Percentiles rank a stretch among this genome's conserved stretches.
These are phyloP conservation scores for Saccharomycopsis sp. DNA, from an alignment of 805 yeast genomes.

Conservation along the genomic window DNA sequence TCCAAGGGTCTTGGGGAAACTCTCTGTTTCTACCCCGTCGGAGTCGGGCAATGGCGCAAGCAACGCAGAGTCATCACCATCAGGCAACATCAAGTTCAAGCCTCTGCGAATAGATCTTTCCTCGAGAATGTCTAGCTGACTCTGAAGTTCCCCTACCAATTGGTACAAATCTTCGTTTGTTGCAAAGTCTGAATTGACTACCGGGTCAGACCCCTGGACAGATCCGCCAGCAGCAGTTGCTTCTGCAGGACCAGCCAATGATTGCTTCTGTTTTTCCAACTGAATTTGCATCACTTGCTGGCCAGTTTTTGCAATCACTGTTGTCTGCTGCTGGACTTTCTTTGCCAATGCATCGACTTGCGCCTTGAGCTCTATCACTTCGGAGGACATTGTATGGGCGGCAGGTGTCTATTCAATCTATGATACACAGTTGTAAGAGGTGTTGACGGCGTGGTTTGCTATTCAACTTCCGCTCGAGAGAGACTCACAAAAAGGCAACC, in stretches of 20 bases:
- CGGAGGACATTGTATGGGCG: background rate
- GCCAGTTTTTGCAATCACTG: constrained; percentile 67
- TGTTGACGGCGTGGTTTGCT: too few relatives aligned
- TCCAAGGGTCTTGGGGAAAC: constrained; percentile 50
- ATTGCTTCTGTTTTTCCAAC: constrained; percentile 40
- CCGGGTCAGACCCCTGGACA: constrained; percentile 9
- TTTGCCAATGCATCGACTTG: constrained; percentile 45
- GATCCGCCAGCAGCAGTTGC: constrained; percentile 7
- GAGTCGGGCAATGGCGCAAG: constrained; percentile 67
- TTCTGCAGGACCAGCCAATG: constrained; percentile 24
- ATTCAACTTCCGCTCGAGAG: too few relatives aligned
- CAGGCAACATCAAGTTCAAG: constrained; percentile 42
- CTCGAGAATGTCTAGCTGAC: constrained; percentile 72
- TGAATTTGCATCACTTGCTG: constrained; percentile 66
- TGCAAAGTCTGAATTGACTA: constrained; percentile 39
- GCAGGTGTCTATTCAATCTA: too few relatives aligned
- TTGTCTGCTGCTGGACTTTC: constrained; percentile 55
- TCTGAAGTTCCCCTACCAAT: constrained; percentile 82
- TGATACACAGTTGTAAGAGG: too few relatives aligned
- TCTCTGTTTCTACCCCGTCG: constrained; percentile 65
- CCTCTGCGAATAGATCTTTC: constrained; percentile 67
- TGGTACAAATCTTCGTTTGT: constrained; percentile 81
- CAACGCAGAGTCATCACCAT: constrained; percentile 28
- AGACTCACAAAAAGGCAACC: too few relatives aligned
- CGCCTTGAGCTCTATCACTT: constrained; percentile 26